Evolutionary conservation across 805 yeast species (phyloP).

Genomic region (Torulaspora quercuum): DNA sequence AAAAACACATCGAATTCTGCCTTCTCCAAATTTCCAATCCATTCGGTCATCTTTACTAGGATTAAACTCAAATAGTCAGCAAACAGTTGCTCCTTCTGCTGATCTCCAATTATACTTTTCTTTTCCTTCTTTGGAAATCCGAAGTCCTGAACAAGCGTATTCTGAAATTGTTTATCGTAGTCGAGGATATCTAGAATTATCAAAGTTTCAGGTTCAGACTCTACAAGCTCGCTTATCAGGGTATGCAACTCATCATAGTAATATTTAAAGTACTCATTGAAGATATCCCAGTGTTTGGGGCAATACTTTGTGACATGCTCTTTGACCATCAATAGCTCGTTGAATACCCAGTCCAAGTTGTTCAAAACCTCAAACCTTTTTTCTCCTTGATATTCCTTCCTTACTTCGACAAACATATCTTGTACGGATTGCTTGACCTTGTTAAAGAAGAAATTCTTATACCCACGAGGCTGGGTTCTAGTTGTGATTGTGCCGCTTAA

Average conservation of each 20-base stretch:
- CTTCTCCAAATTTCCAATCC: constrained; percentile 69
- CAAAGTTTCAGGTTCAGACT: constrained; percentile 74
- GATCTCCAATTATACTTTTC: constrained; percentile 63
- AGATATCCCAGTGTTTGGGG: constrained; percentile 74
- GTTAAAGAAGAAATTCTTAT: constrained; percentile 56
- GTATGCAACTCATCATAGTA: constrained; percentile 66
- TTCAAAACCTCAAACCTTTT: constrained; percentile 58
- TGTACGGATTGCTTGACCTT: constrained; percentile 57
- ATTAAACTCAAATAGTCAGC: constrained; percentile 75
- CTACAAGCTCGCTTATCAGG: constrained; percentile 60
- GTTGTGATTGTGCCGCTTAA: constrained; percentile 42
- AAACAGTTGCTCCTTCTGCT: constrained; percentile 65
- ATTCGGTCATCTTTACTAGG: constrained; percentile 71
- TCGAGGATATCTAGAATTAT: constrained; percentile 69
- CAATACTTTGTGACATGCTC: constrained; percentile 55
- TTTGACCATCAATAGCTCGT: constrained; percentile 67
- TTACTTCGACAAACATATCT: constrained; percentile 61
- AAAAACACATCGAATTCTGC: constrained; percentile 65
- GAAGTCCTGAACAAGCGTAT: constrained; percentile 49
- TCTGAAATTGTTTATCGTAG: constrained; percentile 67
- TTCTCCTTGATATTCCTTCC: constrained; percentile 48
- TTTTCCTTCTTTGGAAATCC: constrained; percentile 45
- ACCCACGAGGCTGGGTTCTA: constrained; percentile 52
- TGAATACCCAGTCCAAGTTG: constrained; percentile 77
- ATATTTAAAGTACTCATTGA: constrained; percentile 54